Evolutionary conservation across 352 stramenopile species (phyloP).

Genomic region (Globisporangium emineosum): DNA sequence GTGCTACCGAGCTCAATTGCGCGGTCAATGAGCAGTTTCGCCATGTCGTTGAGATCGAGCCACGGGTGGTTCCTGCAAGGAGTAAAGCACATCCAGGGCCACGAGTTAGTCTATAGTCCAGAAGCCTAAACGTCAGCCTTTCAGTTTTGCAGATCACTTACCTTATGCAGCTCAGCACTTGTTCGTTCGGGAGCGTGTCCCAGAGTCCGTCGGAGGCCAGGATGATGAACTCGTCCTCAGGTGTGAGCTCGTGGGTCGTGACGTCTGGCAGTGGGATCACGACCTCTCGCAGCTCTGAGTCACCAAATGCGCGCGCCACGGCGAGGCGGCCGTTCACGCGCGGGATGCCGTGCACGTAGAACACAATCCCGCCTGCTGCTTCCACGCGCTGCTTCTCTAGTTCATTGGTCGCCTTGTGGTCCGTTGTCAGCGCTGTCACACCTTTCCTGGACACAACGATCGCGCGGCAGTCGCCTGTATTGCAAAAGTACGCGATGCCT

Average conservation of each 20-base stretch:
- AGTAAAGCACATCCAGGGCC: background rate
- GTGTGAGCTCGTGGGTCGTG: conserved; percentile 39
- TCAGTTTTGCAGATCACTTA: conserved; percentile 14
- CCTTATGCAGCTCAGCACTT: conserved; percentile 58
- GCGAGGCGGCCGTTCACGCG: conserved; percentile 70
- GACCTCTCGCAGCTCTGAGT: conserved; percentile 54
- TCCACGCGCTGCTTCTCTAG: conserved; percentile 69
- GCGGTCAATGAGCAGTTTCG: conserved; percentile 56
- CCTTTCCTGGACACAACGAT: conserved; percentile 47
- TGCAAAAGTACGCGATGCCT: conserved; percentile 50
- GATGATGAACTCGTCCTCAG: conserved; percentile 72
- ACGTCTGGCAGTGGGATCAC: conserved; percentile 68
- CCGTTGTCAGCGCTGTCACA: conserved; percentile 52
- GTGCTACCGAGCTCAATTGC: conserved; percentile 64
- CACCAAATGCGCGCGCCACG: conserved; percentile 67
- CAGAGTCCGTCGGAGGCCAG: conserved; percentile 75
- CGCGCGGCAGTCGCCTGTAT: conserved; percentile 76
- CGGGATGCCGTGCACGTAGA: conserved; percentile 71
- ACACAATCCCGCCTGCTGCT: conserved; percentile 59
- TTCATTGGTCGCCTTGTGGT: conserved; percentile 74
- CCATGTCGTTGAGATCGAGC: conserved; percentile 57
- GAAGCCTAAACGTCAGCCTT: background rate
- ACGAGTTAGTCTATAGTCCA: conserved; percentile 2
- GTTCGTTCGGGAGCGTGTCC: conserved; percentile 71
- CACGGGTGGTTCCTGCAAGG: conserved; percentile 50